These are phyloP conservation scores for Massarina eburnea DNA, from an alignment of 2,329 filamentous ascomycete species.

Conservation along the genomic window DNA sequence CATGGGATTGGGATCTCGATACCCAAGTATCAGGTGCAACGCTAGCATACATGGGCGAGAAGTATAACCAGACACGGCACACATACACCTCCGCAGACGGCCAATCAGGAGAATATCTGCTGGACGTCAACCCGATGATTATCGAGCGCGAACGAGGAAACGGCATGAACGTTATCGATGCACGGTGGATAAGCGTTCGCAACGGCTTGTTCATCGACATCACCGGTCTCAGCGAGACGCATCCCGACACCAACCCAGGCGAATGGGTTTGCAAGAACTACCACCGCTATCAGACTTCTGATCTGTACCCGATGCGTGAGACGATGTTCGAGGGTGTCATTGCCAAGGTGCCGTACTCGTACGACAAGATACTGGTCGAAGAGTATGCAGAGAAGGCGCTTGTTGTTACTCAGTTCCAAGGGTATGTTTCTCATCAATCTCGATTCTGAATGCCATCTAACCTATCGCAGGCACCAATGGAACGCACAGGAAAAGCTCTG, in stretches of 20 bases:
- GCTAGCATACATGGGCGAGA: slow-evolving; percentile 63
- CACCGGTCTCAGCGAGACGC: slow-evolving; percentile 71
- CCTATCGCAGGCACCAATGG: slow-evolving; percentile 59
- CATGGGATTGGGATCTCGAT: slow-evolving; percentile 84
- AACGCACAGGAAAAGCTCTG: slow-evolving; percentile 60
- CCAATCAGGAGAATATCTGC: slow-evolving; percentile 60
- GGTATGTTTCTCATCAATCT: slow-evolving; percentile 49
- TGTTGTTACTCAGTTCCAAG: slow-evolving; percentile 61
- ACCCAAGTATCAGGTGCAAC: slow-evolving; percentile 73
- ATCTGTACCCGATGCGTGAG: slow-evolving; percentile 74
- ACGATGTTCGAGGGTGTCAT: slow-evolving; percentile 74
- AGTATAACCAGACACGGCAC: slow-evolving; percentile 69
- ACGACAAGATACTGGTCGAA: slow-evolving; percentile 64
- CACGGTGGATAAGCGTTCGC: slow-evolving; percentile 74
- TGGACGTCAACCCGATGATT: slow-evolving; percentile 76
- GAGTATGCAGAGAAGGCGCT: slow-evolving; percentile 68
- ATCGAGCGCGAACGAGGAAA: slow-evolving; percentile 63
- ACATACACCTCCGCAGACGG: slow-evolving; percentile 41
- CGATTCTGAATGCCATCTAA: slow-evolving; percentile 5
- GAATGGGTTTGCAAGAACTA: slow-evolving; percentile 79
- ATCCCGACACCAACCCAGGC: slow-evolving; percentile 61
- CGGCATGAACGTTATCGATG: slow-evolving; percentile 80
- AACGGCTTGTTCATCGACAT: slow-evolving; percentile 85
- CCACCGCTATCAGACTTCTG: slow-evolving; percentile 69
- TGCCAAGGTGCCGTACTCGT: slow-evolving; percentile 69